Conservation (phyloP, 805 yeast species). For the Candida methanosorbosa region DNA sequence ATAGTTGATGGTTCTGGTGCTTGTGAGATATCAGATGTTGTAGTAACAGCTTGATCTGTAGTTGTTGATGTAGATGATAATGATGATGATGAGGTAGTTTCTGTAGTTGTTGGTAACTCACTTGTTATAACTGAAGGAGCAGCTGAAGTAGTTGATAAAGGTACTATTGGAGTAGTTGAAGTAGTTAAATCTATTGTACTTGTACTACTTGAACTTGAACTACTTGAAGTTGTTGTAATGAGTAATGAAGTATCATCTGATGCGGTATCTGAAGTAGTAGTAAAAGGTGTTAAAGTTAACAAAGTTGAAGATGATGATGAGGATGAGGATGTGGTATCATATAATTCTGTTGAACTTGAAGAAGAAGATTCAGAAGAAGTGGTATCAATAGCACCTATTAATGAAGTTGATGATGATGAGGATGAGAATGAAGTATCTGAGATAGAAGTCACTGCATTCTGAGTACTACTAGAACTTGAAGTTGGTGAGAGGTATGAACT, state of each 20-base stretch:
- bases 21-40: too few species aligned
- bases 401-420: neutral
- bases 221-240: neutral
- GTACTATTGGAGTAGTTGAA: neutral
- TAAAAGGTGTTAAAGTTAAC: neutral
- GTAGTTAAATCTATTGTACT: neutral
- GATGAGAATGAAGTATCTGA: neutral
- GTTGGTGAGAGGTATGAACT: conserved; percentile 3
- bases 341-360: neutral
- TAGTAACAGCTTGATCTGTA: too few species aligned
- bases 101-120: conserved; percentile 1
- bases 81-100: conserved; percentile 1
- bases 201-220: neutral
- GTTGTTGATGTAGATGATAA: conserved; percentile 3
- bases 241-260: neutral
- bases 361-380: neutral
- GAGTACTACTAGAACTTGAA: neutral
- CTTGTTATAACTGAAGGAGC: neutral
- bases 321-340: conserved; percentile 1
- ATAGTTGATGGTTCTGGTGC: conserved; percentile 1
- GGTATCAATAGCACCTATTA: neutral
- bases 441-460: neutral
- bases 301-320: neutral
- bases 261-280: neutral
- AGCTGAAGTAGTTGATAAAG: neutral